phyloP scores from a whole-genome alignment of 352 stramenopile genomes.

The Hyaloperonospora arabidopsidis region DNA sequence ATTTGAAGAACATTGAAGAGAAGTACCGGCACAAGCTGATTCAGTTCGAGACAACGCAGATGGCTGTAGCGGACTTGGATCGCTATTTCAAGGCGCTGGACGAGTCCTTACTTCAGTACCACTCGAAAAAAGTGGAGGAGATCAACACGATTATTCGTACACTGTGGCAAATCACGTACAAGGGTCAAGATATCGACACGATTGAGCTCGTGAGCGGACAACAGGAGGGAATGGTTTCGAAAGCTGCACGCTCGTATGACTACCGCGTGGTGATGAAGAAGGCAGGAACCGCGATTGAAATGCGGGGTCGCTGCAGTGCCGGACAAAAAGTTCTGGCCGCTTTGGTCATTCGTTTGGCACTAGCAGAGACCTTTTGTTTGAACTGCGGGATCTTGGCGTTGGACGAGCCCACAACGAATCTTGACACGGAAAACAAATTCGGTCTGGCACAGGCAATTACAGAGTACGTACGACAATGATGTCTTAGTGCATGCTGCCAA shows the following conservation, averaged over 20 bases:
- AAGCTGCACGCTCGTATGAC: constrained; percentile 90
- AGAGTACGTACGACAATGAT: constrained; percentile 44
- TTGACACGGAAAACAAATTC: constrained; percentile 96
- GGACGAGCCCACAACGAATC: constrained; percentile 98
- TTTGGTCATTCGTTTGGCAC: constrained; percentile 95
- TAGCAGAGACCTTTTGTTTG: constrained; percentile 98
- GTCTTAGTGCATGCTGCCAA: neutral
- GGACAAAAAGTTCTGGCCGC: constrained; percentile 95
- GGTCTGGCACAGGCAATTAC: constrained; percentile 84
- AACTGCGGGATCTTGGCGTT: constrained; percentile 97
- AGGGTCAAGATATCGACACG: constrained; percentile 98
- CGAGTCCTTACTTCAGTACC: constrained; percentile 94
- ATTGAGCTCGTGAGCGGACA: constrained; percentile 96
- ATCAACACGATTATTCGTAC: constrained; percentile 99
- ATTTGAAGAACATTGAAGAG: constrained; percentile 92
- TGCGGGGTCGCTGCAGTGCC: constrained; percentile 97
- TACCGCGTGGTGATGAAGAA: constrained; percentile 99
- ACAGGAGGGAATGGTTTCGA: constrained; percentile 55
- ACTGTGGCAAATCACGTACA: constrained; percentile 98
- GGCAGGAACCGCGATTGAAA: constrained; percentile 91
- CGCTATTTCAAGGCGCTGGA: constrained; percentile 95
- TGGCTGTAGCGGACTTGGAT: constrained; percentile 95
- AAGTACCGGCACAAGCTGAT: constrained; percentile 92
- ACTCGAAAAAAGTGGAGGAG: constrained; percentile 97
- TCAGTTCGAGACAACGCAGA: constrained; percentile 91